Conservation (phyloP, 2,329 filamentous ascomycete species). For the Monilinia aucupariae region DNA sequence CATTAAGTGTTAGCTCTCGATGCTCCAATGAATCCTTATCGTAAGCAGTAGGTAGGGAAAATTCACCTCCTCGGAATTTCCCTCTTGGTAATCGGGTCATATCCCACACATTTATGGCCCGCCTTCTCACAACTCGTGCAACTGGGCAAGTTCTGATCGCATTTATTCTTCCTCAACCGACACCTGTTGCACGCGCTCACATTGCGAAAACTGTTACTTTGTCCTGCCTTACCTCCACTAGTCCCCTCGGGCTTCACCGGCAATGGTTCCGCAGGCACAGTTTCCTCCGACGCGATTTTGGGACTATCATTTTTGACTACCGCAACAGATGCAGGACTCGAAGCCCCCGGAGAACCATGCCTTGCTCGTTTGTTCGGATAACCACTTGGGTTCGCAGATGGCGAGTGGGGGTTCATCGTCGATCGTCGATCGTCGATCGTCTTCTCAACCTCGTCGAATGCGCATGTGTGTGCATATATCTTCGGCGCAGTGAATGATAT, state of each 20-base stretch:
- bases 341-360: slow-evolving; percentile 43
- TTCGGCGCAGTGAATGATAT: neutral
- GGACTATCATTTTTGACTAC: slow-evolving; percentile 24
- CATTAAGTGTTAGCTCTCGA: neutral
- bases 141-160: slow-evolving; percentile 86
- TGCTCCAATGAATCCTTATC: neutral
- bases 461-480: slow-evolving; percentile 4
- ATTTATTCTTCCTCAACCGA: slow-evolving; percentile 85
- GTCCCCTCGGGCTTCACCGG: slow-evolving; percentile 10
- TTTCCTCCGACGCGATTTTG: slow-evolving; percentile 19
- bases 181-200: slow-evolving; percentile 95
- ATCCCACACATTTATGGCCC: slow-evolving; percentile 85
- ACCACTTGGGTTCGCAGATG: slow-evolving; percentile 42
- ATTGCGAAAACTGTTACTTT: slow-evolving; percentile 69
- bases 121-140: slow-evolving; percentile 92
- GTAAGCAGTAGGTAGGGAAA: neutral
- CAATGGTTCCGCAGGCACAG: slow-evolving; percentile 25
- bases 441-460: neutral
- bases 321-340: slow-evolving; percentile 34
- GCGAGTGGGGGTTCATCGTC: slow-evolving; percentile 44
- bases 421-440: slow-evolving; percentile 14
- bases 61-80: slow-evolving; percentile 75
- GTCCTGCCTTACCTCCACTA: slow-evolving; percentile 38
- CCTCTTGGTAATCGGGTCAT: slow-evolving; percentile 92
- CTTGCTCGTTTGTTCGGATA: slow-evolving; percentile 53